Evolutionary conservation across 306 rosid genomes (phyloP).

Genomic region (Begonia loranthoides): DNA sequence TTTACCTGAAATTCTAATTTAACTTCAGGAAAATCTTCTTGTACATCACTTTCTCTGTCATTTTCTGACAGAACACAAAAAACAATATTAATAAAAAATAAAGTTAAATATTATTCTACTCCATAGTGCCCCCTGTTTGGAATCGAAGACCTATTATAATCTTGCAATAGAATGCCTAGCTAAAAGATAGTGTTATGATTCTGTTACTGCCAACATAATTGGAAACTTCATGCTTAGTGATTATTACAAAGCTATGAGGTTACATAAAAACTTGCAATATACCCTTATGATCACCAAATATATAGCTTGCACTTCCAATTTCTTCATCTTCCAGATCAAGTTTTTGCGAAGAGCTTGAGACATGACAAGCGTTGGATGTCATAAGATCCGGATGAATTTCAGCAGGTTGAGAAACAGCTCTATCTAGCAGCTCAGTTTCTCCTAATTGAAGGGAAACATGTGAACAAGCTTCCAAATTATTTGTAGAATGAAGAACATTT

Average conservation of each 20-base stretch:
- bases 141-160: too few species aligned
- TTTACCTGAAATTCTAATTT: conserved; percentile 81
- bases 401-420: conserved; percentile 22
- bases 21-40: conserved; percentile 82
- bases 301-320: conserved; percentile 28
- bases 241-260: too few species aligned
- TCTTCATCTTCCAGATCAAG: conserved; percentile 20
- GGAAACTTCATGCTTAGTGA: too few species aligned
- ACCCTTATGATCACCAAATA: conserved; percentile 19
- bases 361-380: conserved; percentile 21
- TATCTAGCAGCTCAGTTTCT: conserved; percentile 30
- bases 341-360: conserved; percentile 21
- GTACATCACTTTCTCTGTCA: conserved; percentile 30
- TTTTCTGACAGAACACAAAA: conserved; percentile 35
- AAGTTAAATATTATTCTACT: too few species aligned
- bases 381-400: conserved; percentile 23
- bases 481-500: conserved; percentile 23
- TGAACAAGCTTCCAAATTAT: conserved; percentile 23
- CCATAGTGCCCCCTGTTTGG: too few species aligned
- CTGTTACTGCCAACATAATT: too few species aligned
- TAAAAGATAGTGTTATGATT: too few species aligned
- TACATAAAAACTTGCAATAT: too few species aligned
- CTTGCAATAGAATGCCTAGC: too few species aligned
- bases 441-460: conserved; percentile 18
- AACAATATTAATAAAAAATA: too few species aligned